A percentile compares a stretch with the other conserved stretches of the same genome.
phyloP scores from a whole-genome alignment of 495 filamentous ascomycete species.

The Penicillium coffeae region DNA sequence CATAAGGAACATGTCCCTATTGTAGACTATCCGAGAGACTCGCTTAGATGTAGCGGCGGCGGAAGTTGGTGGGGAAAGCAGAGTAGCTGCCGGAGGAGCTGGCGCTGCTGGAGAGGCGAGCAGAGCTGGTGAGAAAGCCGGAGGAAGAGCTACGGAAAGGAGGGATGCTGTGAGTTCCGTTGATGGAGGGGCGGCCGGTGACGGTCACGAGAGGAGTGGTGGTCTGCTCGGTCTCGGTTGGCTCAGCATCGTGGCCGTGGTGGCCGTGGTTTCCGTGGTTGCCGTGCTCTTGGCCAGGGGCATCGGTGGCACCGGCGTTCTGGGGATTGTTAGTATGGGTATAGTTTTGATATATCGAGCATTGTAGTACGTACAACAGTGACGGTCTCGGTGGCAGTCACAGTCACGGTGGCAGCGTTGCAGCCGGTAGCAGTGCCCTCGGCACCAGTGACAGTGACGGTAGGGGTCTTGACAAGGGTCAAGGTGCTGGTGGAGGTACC shows the following conservation, averaged over 20 bases:
- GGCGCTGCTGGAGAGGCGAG: slow-evolving; percentile 2
- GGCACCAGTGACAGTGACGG: slow-evolving; percentile 12
- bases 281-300: slow-evolving; percentile 9
- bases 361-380: slow-evolving; percentile 19
- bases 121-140: slow-evolving; percentile 33
- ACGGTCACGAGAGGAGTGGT: slow-evolving; percentile 13
- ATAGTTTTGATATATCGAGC: neutral
- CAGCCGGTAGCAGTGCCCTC: slow-evolving; percentile 17
- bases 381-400: slow-evolving; percentile 25
- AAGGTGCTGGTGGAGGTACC: slow-evolving; percentile 28
- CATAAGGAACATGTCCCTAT: slow-evolving; percentile 8
- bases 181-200: slow-evolving; percentile 27
- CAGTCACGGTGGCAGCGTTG: slow-evolving; percentile 22
- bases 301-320: slow-evolving; percentile 11
- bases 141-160: slow-evolving; percentile 29
- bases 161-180: slow-evolving; percentile 29
- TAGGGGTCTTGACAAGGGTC: slow-evolving; percentile 26
- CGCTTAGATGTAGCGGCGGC: slow-evolving; percentile 27
- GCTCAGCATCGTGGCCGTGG: slow-evolving; percentile 8
- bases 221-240: slow-evolving; percentile 14
- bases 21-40: neutral
- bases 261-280: slow-evolving; percentile 3
- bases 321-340: slow-evolving; percentile 6
- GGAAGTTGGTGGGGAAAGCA: slow-evolving; percentile 20
- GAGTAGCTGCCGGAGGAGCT: slow-evolving; percentile 12